Percentiles rank a stretch among this genome's conserved stretches.
Conservation (phyloP, 2,329 filamentous ascomycete genomes). For the Aurifilum marmelostoma region DNA sequence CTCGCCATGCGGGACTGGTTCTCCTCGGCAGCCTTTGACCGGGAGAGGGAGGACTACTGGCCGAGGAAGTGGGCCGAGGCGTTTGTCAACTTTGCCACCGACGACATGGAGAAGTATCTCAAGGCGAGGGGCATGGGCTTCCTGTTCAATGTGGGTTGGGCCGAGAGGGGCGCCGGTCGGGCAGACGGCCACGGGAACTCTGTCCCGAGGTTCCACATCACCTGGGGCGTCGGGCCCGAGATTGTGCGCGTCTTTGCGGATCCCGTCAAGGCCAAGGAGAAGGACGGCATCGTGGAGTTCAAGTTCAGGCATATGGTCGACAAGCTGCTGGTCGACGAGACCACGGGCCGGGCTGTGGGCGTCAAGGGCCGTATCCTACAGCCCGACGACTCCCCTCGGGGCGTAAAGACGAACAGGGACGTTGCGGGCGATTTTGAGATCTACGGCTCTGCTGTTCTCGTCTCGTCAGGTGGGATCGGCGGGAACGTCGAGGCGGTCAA, state of each 20-base stretch:
- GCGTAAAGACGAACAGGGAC: constrained; percentile 53
- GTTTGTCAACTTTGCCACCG: constrained; percentile 64
- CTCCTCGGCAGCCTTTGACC: constrained; percentile 60
- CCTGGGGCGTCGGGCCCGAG: constrained; percentile 65
- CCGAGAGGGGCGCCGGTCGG: constrained; percentile 59
- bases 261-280: constrained; percentile 56
- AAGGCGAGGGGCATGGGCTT: constrained; percentile 57
- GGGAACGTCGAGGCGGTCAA: constrained; percentile 64
- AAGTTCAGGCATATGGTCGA: constrained; percentile 61
- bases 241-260: constrained; percentile 61
- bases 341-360: constrained; percentile 53
- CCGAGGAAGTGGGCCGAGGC: constrained; percentile 65
- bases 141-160: constrained; percentile 61
- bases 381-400: constrained; percentile 53
- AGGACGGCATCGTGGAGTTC: constrained; percentile 58
- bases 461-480: constrained; percentile 63
- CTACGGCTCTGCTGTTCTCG: constrained; percentile 54
- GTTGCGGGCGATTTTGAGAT: constrained; percentile 57
- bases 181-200: constrained; percentile 64
- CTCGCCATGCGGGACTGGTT: constrained; percentile 64
- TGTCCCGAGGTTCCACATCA: constrained; percentile 64
- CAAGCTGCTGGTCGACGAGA: constrained; percentile 55
- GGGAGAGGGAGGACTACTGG: constrained; percentile 59
- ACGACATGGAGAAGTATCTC: constrained; percentile 62
- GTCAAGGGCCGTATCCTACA: constrained; percentile 58